phyloP scores from a whole-genome alignment of 2,329 filamentous ascomycete species.

The Fusarium compactum region DNA sequence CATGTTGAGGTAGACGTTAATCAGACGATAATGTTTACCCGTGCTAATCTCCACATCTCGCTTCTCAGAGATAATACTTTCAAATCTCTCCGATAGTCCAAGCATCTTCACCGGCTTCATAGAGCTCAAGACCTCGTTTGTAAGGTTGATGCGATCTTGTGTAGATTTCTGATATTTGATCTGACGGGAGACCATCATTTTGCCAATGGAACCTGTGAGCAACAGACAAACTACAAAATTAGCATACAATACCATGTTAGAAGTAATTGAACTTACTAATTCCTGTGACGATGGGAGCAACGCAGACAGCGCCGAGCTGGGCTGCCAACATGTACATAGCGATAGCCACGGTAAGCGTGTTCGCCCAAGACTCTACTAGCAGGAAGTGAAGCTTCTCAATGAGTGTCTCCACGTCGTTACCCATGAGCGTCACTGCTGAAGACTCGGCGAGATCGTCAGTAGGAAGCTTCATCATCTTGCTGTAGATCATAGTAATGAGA shows the following conservation, averaged over 20 bases:
- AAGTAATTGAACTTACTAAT: slow-evolving; percentile 42
- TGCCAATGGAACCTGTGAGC: slow-evolving; percentile 42
- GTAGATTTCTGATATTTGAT: slow-evolving; percentile 51
- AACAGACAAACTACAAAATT: slow-evolving; percentile 37
- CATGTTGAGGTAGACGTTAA: slow-evolving; percentile 47
- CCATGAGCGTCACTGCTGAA: slow-evolving; percentile 49
- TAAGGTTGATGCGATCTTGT: slow-evolving; percentile 51
- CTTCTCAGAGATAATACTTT: slow-evolving; percentile 41
- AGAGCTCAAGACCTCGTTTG: slow-evolving; percentile 49
- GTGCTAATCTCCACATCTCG: slow-evolving; percentile 45
- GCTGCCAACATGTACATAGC: slow-evolving; percentile 49
- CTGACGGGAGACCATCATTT: slow-evolving; percentile 47
- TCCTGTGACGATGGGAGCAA: slow-evolving; percentile 50
- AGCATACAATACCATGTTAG: background rate
- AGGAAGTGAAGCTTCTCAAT: slow-evolving; percentile 46
- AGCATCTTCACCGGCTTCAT: slow-evolving; percentile 54
- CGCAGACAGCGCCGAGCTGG: slow-evolving; percentile 51
- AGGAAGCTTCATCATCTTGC: slow-evolving; percentile 48
- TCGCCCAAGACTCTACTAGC: slow-evolving; percentile 51
- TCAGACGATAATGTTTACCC: slow-evolving; percentile 44
- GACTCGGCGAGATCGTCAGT: slow-evolving; percentile 46
- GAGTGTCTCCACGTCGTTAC: slow-evolving; percentile 50
- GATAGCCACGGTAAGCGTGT: slow-evolving; percentile 48
- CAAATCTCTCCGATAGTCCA: slow-evolving; percentile 47
- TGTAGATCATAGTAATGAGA: slow-evolving; percentile 49